Evolutionary conservation across 441 rosid species (phyloP).

Genomic region (Sinapis alba): DNA sequence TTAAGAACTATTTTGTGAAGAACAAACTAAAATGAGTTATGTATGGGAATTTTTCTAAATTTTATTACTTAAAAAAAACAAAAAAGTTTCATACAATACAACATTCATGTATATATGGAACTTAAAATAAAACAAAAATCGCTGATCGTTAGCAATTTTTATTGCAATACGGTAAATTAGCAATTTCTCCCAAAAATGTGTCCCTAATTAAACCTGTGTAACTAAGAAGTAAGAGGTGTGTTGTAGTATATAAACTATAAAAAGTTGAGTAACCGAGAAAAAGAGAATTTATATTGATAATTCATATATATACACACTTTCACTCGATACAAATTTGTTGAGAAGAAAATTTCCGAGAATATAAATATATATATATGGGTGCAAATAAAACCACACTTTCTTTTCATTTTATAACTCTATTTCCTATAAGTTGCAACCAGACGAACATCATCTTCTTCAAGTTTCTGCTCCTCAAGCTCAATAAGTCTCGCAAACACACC

Average conservation of each 20-base stretch:
- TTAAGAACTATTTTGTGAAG: too few relatives aligned
- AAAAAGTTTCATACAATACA: not conserved
- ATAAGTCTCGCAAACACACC: slow-evolving; percentile 78
- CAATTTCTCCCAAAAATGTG: not conserved
- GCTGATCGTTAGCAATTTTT: too few relatives aligned
- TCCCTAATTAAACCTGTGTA: not conserved
- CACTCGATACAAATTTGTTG: slow-evolving; percentile 16
- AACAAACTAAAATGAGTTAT: too few relatives aligned
- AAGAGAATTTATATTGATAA: not conserved
- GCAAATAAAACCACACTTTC: slow-evolving; percentile 24
- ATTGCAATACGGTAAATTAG: not conserved
- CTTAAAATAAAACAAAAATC: not conserved
- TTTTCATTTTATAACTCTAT: not conserved
- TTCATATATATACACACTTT: slow-evolving; percentile 28
- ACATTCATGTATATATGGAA: not conserved
- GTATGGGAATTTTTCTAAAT: too few relatives aligned
- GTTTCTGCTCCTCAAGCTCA: slow-evolving; percentile 50
- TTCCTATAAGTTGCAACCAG: slow-evolving; percentile 67
- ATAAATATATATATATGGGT: slow-evolving; percentile 21
- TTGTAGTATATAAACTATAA: not conserved
- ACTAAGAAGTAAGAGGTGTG: not conserved
- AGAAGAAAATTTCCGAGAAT: slow-evolving; percentile 14
- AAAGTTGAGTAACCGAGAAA: not conserved
- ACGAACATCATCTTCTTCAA: slow-evolving; percentile 37
- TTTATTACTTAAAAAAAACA: too few relatives aligned